A percentile compares a stretch with the other conserved stretches of the same genome.
phyloP scores from a whole-genome alignment of 2,329 filamentous ascomycete species.

The Sclerotinia nivalis region DNA sequence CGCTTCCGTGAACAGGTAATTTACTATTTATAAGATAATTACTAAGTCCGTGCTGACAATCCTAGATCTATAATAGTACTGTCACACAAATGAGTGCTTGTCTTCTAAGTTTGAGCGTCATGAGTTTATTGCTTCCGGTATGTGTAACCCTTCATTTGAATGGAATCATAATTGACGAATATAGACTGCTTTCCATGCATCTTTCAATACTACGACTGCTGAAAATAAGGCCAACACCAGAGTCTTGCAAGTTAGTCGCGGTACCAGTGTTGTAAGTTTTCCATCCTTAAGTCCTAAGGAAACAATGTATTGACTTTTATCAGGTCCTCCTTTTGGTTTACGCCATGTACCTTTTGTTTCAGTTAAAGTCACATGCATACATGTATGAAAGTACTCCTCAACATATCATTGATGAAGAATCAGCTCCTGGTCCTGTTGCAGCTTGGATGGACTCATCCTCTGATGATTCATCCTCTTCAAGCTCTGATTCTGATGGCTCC shows the following conservation, averaged over 20 bases:
- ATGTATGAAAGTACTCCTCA: constrained; percentile 92
- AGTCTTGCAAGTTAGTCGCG: constrained; percentile 82
- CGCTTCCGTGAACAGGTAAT: constrained; percentile 80
- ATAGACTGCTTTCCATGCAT: constrained; percentile 87
- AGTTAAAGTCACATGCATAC: constrained; percentile 88
- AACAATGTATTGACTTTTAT: constrained; percentile 20
- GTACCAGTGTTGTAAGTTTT: constrained; percentile 74
- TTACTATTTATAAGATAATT: constrained; percentile 2
- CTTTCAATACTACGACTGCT: constrained; percentile 56
- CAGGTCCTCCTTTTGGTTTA: constrained; percentile 80
- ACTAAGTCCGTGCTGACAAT: constrained; percentile 23
- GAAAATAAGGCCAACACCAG: constrained; percentile 63
- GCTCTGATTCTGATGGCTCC: constrained; percentile 68
- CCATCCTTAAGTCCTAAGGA: neutral
- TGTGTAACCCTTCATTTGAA: constrained; percentile 36
- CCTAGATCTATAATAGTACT: constrained; percentile 85
- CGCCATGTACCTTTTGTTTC: constrained; percentile 80
- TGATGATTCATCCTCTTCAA: constrained; percentile 57
- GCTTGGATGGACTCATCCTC: constrained; percentile 74
- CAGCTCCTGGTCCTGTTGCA: constrained; percentile 79
- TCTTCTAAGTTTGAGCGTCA: constrained; percentile 84
- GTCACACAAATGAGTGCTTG: constrained; percentile 97
- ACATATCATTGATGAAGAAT: constrained; percentile 88
- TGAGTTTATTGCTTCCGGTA: constrained; percentile 81
- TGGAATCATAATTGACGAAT: neutral